Evolutionary conservation across 352 stramenopile species (phyloP).

Genomic region (Phytophthora quininea): DNA sequence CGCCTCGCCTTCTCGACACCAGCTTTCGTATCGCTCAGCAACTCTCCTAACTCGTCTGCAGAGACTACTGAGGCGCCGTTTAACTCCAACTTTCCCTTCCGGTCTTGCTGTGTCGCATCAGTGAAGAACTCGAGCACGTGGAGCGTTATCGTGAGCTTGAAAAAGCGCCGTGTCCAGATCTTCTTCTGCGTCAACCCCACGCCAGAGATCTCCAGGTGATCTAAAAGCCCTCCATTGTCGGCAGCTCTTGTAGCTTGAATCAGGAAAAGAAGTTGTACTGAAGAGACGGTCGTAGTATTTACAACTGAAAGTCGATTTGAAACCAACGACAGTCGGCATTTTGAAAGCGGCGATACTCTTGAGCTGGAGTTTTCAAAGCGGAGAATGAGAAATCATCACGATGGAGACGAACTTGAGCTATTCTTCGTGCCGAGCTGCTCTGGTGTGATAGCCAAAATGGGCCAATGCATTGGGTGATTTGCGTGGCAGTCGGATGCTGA

Average conservation of each 20-base stretch:
- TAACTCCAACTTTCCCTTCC: conserved; percentile 54
- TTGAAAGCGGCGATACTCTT: too few species aligned
- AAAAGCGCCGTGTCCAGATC: conserved; percentile 56
- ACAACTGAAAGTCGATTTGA: too few species aligned
- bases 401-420: too few species aligned
- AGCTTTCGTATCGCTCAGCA: conserved; percentile 35
- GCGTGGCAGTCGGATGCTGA: too few species aligned
- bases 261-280: too few species aligned
- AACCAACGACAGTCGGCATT: too few species aligned
- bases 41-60: conserved; percentile 59
- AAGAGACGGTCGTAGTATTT: too few species aligned
- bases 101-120: conserved; percentile 45
- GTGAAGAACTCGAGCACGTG: conserved; percentile 68
- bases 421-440: too few species aligned
- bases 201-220: conserved; percentile 48
- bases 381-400: too few species aligned
- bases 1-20: conserved; percentile 61
- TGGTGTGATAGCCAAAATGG: too few species aligned
- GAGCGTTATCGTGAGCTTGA: conserved; percentile 50
- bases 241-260: not conserved
- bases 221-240: conserved; percentile 65
- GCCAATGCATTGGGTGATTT: too few species aligned
- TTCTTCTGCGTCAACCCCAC: conserved; percentile 41
- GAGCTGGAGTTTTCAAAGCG: too few species aligned
- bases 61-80: conserved; percentile 46